phyloP scores from a whole-genome alignment of 2,329 filamentous ascomycete species.

The Pestalotiopsis sp. region DNA sequence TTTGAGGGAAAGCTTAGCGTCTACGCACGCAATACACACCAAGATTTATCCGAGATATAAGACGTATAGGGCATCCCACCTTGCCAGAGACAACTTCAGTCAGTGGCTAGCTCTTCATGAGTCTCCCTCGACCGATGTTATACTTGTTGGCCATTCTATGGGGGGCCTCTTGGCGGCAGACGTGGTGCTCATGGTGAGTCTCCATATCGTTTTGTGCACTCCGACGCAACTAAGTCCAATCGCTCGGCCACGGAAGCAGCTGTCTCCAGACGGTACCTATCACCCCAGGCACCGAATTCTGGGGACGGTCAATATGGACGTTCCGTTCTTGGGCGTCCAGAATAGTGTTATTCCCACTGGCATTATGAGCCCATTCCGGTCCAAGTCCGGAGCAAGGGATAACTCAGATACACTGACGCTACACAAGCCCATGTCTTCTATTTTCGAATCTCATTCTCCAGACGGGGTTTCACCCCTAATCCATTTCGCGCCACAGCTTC shows the following conservation, averaged over 20 bases:
- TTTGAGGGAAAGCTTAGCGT: constrained; percentile 63
- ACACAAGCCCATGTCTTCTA: background rate
- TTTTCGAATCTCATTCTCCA: background rate
- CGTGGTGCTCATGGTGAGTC: constrained; percentile 63
- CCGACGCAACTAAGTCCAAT: background rate
- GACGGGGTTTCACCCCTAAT: background rate
- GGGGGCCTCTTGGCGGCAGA: constrained; percentile 83
- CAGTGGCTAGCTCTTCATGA: constrained; percentile 79
- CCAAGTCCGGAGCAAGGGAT: constrained; percentile 35
- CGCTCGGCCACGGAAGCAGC: background rate
- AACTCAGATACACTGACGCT: constrained; percentile 15
- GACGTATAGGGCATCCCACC: constrained; percentile 68
- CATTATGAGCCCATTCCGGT: constrained; percentile 72
- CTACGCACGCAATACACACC: constrained; percentile 79
- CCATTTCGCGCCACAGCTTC: background rate
- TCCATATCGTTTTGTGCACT: background rate
- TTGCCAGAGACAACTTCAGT: constrained; percentile 82
- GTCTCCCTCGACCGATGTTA: constrained; percentile 69
- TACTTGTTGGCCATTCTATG: constrained; percentile 87
- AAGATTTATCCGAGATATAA: constrained; percentile 84
- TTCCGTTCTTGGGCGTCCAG: constrained; percentile 85
- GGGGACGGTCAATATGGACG: constrained; percentile 80
- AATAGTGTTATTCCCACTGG: constrained; percentile 81
- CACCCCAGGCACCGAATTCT: constrained; percentile 70
- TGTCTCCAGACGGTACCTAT: background rate